Conservation (phyloP, 495 filamentous ascomycete species). For the Penicillium manginii region DNA sequence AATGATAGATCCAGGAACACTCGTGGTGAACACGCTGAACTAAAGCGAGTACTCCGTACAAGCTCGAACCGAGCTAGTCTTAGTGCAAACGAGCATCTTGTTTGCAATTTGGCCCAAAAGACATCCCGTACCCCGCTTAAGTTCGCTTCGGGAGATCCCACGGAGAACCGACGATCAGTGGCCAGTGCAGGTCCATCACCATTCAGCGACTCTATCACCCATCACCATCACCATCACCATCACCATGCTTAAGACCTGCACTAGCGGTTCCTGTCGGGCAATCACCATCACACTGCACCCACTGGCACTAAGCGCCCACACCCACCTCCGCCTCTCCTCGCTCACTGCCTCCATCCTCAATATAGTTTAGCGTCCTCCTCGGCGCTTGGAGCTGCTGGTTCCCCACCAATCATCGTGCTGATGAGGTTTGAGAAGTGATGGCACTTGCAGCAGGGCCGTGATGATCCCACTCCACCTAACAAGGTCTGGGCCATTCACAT, state of each 20-base stretch:
- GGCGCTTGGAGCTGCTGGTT: slow-evolving; percentile 23
- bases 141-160: not conserved
- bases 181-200: not conserved
- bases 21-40: not conserved
- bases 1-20: not conserved
- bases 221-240: not conserved
- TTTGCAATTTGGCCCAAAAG: not conserved
- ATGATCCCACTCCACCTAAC: slow-evolving; percentile 30
- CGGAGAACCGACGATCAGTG: not conserved
- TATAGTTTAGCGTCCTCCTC: slow-evolving; percentile 22
- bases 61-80: not conserved
- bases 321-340: not conserved
- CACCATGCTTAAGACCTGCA: slow-evolving; percentile 4
- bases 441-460: slow-evolving; percentile 27
- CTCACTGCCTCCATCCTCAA: slow-evolving; percentile 6
- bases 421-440: slow-evolving; percentile 14
- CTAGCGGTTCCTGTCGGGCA: not conserved
- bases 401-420: slow-evolving; percentile 19
- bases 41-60: not conserved
- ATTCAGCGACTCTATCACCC: not conserved
- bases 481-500: slow-evolving; percentile 17
- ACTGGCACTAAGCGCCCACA: slow-evolving; percentile 1
- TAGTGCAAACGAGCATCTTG: not conserved
- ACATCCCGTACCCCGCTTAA: not conserved
- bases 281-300: slow-evolving; percentile 5